Conservation (phyloP, 371 early-diverging fungal genomes). For the Cokeromyces recurvatus region DNA sequence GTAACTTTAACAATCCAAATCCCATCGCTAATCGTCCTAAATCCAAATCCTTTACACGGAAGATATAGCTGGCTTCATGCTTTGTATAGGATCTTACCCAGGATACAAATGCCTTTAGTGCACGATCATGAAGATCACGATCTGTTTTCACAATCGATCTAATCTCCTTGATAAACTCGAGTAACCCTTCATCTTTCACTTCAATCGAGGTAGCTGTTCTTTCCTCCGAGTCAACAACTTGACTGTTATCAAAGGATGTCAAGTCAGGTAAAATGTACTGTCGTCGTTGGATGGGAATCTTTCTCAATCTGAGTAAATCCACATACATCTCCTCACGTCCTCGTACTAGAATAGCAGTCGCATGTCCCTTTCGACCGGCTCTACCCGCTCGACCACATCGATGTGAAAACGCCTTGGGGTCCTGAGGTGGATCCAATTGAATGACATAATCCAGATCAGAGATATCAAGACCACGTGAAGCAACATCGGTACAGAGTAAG, state of each 20-base stretch:
- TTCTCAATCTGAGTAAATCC: conserved; percentile 80
- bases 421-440: conserved; percentile 95
- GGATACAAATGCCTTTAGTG: conserved; percentile 86
- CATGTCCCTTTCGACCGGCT: conserved; percentile 84
- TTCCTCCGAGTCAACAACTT: conserved; percentile 22
- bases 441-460: conserved; percentile 95
- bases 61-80: conserved; percentile 91
- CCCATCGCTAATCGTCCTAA: conserved; percentile 67
- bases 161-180: conserved; percentile 44
- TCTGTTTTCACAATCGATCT: conserved; percentile 58
- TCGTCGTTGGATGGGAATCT: conserved; percentile 69
- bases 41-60: conserved; percentile 82
- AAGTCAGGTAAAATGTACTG: conserved; percentile 38
- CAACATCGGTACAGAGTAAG: conserved; percentile 96
- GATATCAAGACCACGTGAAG: conserved; percentile 97
- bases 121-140: conserved; percentile 69
- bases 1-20: conserved; percentile 77
- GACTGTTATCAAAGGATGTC: conserved; percentile 13
- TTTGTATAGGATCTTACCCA: conserved; percentile 87
- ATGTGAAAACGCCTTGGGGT: conserved; percentile 95
- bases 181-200: conserved; percentile 45
- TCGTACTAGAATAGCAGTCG: conserved; percentile 75
- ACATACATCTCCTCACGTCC: conserved; percentile 89
- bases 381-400: conserved; percentile 98
- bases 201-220: conserved; percentile 27